Evolutionary conservation across 108 stramenopile species (phyloP).

Genomic region (Schizochytrium sp.): DNA sequence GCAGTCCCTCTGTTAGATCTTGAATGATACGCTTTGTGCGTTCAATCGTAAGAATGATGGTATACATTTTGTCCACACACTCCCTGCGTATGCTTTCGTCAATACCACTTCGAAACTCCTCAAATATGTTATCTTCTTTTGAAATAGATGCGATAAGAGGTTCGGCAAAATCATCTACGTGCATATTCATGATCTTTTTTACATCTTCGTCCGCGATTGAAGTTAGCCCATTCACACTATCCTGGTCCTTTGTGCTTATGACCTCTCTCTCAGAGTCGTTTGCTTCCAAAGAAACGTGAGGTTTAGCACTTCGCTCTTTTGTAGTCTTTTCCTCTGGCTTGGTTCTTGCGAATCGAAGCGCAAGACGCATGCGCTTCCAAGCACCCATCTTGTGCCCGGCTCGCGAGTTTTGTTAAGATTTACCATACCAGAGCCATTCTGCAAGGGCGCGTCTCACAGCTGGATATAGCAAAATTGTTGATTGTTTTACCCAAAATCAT

Average conservation of each 20-base stretch:
- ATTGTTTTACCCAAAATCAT: no score
- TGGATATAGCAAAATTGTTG: no score
- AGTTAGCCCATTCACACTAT: background rate
- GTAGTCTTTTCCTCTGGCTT: background rate
- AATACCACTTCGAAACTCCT: background rate
- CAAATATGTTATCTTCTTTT: no score
- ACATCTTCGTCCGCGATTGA: background rate
- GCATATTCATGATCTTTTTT: background rate
- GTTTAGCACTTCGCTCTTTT: no score
- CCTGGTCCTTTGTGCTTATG: background rate
- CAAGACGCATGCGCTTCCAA: slow-evolving; percentile 17
- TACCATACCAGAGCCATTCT: background rate
- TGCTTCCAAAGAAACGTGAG: background rate
- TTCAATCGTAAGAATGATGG: slow-evolving; percentile 6
- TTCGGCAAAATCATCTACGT: background rate
- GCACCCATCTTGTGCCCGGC: background rate
- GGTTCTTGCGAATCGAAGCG: background rate
- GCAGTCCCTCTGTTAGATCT: background rate
- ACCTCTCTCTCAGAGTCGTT: background rate
- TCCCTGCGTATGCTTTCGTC: background rate
- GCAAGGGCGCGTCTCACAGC: no score
- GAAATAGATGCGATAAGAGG: no score
- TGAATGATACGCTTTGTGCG: background rate
- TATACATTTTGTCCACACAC: background rate
- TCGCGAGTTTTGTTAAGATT: background rate